Evolutionary conservation across 192 early-diverging fungal species (phyloP).

Genomic region (Mortierella hygrophila): DNA sequence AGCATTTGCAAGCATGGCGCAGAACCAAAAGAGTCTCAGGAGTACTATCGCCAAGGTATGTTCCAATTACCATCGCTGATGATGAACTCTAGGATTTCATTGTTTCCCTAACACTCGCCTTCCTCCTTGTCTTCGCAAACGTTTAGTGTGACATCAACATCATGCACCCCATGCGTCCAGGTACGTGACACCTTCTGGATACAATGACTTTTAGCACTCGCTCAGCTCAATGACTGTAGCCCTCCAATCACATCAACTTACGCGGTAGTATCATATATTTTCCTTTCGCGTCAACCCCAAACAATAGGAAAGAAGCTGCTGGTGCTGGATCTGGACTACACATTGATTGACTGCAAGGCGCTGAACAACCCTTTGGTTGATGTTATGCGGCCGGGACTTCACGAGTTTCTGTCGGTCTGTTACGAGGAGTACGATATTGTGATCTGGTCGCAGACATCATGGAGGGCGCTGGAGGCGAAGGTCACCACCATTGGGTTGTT

Average conservation of each 20-base stretch:
- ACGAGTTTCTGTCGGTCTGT: constrained; percentile 71
- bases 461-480: constrained; percentile 80
- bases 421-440: constrained; percentile 81
- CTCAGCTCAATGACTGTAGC: neutral
- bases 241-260: neutral
- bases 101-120: neutral
- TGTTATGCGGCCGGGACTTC: constrained; percentile 73
- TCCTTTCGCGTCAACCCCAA: neutral
- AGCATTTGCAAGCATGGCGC: constrained; percentile 54
- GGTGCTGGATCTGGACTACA: constrained; percentile 86
- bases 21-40: constrained; percentile 60
- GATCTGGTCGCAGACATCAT: constrained; percentile 84
- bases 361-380: constrained; percentile 68
- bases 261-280: neutral
- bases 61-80: neutral
- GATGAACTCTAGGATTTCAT: neutral
- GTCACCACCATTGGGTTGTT: constrained; percentile 79
- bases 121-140: neutral
- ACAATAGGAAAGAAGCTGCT: constrained; percentile 69
- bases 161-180: constrained; percentile 63
- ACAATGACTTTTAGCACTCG: neutral
- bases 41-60: constrained; percentile 60
- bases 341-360: constrained; percentile 80
- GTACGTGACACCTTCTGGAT: neutral
- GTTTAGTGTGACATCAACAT: constrained; percentile 65